Base-by-base conservation (phyloP, 768 basidiomycete species). In the Rhizopogon rudus region DNA sequence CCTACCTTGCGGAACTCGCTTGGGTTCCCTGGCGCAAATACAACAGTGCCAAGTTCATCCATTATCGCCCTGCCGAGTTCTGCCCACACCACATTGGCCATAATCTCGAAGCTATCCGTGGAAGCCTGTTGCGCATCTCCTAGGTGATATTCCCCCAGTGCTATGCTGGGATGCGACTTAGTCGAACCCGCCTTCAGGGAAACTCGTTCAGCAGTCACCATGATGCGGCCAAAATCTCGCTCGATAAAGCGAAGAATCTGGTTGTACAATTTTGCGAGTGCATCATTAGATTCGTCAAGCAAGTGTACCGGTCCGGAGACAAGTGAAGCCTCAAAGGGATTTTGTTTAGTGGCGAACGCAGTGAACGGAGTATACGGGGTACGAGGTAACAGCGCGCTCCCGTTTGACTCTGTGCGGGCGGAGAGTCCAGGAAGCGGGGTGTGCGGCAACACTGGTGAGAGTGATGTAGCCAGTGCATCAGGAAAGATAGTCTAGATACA, bases 1-100 rank as follows among this genome's bases (percentile, higher is more conserved):
- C 20, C 6, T 55, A 94, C 95, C 76, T 86, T 87, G 51, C 91
- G 83, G 68, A 98, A 92, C 53, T 95, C 91, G 51, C 88, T 84
- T 10, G 97, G 93, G 53, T 88, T 81, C 13, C 97, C 97, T 2
- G 87, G 89, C n/a, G 95, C 85, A 68, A 98, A 99, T 2, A 98
- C 81, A 7, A 84, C 71, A 20, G 71, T 72, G 0, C 96, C 95
- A 42, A 98, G 73, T 65, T 96, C 92, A 57, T 87, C 84, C 78
- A 91, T 86, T 46, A 99, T 82, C 0, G 90, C 81, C 41, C 77
- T 75, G 1, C 85, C 88, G 17, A 96, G 71, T 70, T 95, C 93
- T 9, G 86, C 86, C 90, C 93, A 96, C 5, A 98, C 75, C 8
- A 96, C 89, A 62, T 91, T 88, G 0, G 87, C 83, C 76, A 98